These are phyloP conservation scores for Amphirosellinia nigrospora DNA, from an alignment of 495 filamentous ascomycete species.

Conservation along the genomic window DNA sequence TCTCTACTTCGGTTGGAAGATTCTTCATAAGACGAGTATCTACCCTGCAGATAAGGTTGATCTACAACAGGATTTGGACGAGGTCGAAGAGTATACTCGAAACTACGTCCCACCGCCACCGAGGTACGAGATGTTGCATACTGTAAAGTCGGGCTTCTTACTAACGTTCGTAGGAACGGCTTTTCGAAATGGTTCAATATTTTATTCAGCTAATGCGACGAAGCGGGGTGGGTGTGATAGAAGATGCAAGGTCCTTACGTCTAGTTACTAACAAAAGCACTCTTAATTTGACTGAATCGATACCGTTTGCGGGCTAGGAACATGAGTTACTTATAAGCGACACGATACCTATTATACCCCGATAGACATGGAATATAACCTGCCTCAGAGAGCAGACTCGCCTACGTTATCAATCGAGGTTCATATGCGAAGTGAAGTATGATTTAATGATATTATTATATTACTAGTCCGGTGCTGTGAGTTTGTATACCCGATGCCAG, in stretches of 20 bases:
- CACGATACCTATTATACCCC: background rate
- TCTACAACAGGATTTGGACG: constrained; percentile 65
- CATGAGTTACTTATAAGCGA: background rate
- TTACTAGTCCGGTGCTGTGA: background rate
- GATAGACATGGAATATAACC: background rate
- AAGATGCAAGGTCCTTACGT: background rate
- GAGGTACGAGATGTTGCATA: constrained; percentile 52
- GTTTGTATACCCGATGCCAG: background rate
- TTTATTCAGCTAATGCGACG: constrained; percentile 13
- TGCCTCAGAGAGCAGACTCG: constrained; percentile 1
- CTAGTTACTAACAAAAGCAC: background rate
- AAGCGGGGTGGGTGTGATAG: background rate
- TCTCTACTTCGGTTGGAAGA: constrained; percentile 73
- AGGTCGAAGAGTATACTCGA: constrained; percentile 75
- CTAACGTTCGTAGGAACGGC: constrained; percentile 34
- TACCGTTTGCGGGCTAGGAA: background rate
- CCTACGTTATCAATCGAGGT: background rate
- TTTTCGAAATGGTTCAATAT: constrained; percentile 30
- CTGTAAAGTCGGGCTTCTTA: background rate
- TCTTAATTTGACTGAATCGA: background rate
- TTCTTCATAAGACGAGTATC: constrained; percentile 67
- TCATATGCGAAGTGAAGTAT: background rate
- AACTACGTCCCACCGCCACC: constrained; percentile 65
- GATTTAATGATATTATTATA: background rate
- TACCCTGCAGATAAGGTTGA: constrained; percentile 66